Conservation (phyloP, 2,329 filamentous ascomycete genomes). For the Arthrobotrys pseudoclavata region DNA sequence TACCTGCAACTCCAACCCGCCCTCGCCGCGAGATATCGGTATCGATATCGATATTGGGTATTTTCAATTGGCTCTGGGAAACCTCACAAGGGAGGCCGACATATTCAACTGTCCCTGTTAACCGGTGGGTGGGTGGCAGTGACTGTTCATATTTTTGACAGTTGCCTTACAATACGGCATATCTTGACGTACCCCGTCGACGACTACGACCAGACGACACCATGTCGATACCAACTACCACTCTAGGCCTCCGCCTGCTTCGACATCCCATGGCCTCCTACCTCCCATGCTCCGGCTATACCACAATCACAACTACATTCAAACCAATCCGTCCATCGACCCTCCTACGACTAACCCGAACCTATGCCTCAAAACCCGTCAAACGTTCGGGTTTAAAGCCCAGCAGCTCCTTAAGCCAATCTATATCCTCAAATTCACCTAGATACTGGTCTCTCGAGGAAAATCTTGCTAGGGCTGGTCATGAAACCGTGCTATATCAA, state of each 20-base stretch:
- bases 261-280: conserved; percentile 19
- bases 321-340: conserved; percentile 30
- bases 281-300: conserved; percentile 11
- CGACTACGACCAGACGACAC: conserved; percentile 4
- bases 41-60: neutral
- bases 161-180: too few species aligned
- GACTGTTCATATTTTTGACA: neutral
- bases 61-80: conserved; percentile 4
- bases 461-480: conserved; percentile 50
- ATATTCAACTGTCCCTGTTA: neutral
- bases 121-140: conserved; percentile 5
- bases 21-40: neutral
- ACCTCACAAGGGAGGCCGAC: neutral
- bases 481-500: conserved; percentile 58
- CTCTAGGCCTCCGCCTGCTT: conserved; percentile 41
- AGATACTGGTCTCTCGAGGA: conserved; percentile 53
- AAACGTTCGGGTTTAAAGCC: conserved; percentile 28
- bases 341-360: conserved; percentile 36
- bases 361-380: conserved; percentile 46
- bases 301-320: conserved; percentile 12
- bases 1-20: conserved; percentile 21
- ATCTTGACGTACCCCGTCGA: too few species aligned
- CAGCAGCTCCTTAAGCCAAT: neutral
- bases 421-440: conserved; percentile 1
- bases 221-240: conserved; percentile 38